Base-by-base conservation (phyloP, 1,284 basidiomycete genomes). In the Peniophora sp. region DNA sequence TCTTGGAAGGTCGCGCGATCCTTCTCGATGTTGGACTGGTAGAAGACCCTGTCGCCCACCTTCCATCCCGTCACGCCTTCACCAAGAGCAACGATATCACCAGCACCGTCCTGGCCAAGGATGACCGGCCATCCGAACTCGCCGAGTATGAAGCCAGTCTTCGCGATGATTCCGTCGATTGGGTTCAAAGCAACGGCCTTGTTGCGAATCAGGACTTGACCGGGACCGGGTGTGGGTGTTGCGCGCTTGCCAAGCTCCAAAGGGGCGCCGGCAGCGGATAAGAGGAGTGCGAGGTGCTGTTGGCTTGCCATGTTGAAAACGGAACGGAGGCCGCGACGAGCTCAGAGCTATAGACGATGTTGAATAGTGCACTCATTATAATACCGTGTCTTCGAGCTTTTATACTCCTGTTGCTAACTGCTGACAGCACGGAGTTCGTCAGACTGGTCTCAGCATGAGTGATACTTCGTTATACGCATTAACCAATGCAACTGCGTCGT, bases 61-160 rank as follows among this genome's bases (percentile, higher is more conserved):
- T 57, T 56, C 53, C 75, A 55, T 41, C 60, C 53, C 0, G 55
- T 52, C 11, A 75, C 70, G 3, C 62, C 67, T n/a, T 62, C 58
- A 1, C 73, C 73, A 27, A 75, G 55, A 23, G 63, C 59, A 15
- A 68, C 67, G 32, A 78, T 68, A 1, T 62, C 55, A 6, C 76
- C 76, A 10, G 66, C 63, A 17, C 65, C 69, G 56, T 79, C 77
- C 17, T 58, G 61, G 11, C 81, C 82, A 3, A 78, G 54, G 10
- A 75, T 61, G 2, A 65, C 62, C 0, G 75, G 74, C n/a, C 22
- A 45, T 6, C 43, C 43, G 52, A 65, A 76, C 5, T 60, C 51
- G 1, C 60, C 43, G 3, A 64, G 42, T 47, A 57, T 56, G 0
- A 64, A 17, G 3, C 63, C 68, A 18, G 56, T 54, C 24, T 63